Percentiles rank a stretch among this genome's conserved stretches.
These are phyloP conservation scores for Monilinia aucupariae DNA, from an alignment of 2,329 filamentous ascomycete species.

Conservation along the genomic window DNA sequence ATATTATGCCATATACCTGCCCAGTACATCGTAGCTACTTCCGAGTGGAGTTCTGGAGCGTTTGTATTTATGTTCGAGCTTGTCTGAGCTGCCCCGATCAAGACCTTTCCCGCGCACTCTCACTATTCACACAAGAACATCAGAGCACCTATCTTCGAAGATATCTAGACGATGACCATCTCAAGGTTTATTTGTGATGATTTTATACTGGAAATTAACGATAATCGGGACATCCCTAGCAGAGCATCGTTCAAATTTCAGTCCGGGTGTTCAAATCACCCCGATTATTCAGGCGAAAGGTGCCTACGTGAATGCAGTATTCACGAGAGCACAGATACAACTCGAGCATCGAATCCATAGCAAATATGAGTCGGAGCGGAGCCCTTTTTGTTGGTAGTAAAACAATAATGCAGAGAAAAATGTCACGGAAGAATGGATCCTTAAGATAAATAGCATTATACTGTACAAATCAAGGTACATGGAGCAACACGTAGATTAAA, in stretches of 20 bases:
- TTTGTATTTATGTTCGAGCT: neutral
- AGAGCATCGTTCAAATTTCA: neutral
- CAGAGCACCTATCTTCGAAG: neutral
- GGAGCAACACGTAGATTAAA: neutral
- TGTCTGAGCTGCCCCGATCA: neutral
- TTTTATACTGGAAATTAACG: neutral
- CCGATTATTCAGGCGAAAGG: neutral
- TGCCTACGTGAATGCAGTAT: neutral
- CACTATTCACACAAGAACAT: neutral
- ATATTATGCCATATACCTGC: slow-evolving; percentile 4
- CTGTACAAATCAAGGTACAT: neutral
- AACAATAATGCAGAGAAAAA: neutral
- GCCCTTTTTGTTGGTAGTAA: neutral
- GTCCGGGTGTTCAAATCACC: neutral
- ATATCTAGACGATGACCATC: neutral
- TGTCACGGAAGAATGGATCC: neutral
- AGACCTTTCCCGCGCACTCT: neutral
- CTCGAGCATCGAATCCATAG: neutral
- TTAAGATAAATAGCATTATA: neutral
- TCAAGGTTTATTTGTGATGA: neutral
- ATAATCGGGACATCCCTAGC: neutral
- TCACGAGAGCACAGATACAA: neutral
- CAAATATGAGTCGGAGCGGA: neutral
- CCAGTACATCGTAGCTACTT: neutral
- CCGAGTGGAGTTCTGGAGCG: neutral